These are phyloP conservation scores for Penicillium sclerotiorum DNA, from an alignment of 2,329 filamentous ascomycete species.

Conservation along the genomic window DNA sequence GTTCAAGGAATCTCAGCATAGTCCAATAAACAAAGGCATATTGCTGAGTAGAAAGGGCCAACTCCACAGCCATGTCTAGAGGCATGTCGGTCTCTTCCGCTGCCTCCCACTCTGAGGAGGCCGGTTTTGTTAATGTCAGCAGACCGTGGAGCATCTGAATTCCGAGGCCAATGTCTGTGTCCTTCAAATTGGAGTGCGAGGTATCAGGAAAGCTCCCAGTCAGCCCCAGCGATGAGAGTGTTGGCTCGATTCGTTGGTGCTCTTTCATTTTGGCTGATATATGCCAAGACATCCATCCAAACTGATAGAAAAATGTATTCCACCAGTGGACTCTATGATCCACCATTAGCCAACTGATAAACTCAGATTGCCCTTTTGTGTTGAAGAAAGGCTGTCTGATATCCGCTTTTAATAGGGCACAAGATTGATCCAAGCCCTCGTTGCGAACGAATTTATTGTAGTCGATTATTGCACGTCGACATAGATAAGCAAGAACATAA, in stretches of 20 bases:
- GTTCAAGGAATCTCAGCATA: constrained; percentile 17
- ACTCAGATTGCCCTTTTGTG: background rate
- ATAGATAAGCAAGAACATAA: constrained; percentile 30
- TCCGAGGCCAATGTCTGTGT: background rate
- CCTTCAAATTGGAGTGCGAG: background rate
- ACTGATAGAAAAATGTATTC: constrained; percentile 20
- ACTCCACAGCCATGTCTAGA: constrained; percentile 9
- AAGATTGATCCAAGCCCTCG: constrained; percentile 10
- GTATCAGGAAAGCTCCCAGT: background rate
- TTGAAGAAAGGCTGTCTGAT: constrained; percentile 12
- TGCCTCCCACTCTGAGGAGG: constrained; percentile 2
- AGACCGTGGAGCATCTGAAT: background rate
- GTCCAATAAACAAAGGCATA: constrained; percentile 22
- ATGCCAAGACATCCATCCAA: constrained; percentile 31
- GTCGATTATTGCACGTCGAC: constrained; percentile 27
- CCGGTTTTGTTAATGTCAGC: background rate
- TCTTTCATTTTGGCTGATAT: constrained; percentile 13
- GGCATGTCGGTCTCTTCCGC: background rate
- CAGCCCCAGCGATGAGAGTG: constrained; percentile 2
- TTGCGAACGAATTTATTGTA: constrained; percentile 5
- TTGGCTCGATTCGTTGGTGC: constrained; percentile 4
- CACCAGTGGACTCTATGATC: constrained; percentile 23
- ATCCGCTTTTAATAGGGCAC: constrained; percentile 14
- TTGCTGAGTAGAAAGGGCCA: constrained; percentile 13
- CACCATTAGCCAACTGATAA: too few relatives aligned